Evolutionary conservation across 2,329 filamentous ascomycete genomes (phyloP), one percentile per base, ranked within the genome.

Genomic region (Aspergillus persii): DNA sequence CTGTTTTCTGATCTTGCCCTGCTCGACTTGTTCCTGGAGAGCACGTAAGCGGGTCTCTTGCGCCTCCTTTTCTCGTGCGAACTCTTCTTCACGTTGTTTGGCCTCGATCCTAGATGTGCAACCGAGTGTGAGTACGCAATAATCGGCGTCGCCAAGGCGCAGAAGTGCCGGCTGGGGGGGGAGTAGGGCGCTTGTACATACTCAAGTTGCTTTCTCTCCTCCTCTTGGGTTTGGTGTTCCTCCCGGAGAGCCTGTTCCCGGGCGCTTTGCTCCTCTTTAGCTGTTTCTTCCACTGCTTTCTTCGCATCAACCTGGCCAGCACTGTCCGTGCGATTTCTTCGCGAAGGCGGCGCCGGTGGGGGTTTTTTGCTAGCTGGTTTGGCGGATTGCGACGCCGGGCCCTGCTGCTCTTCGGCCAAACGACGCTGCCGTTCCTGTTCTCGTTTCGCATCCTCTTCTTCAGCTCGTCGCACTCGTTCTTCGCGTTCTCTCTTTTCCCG

Each of bases 1-100:
- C 66, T 96, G 90, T 77, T 96, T 98, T 82, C 92, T 94, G 54
- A 98, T 79, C 80, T 98, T 99, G 69, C 93, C 92, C 72, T 93
- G 91, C 63, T 88, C 89, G 54, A 98, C 92, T 76, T 97, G 92
- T 73, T 98, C 92, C 76, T 99, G 93, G 8, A 99, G 85, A 15
- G 92, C 92, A 72, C 88, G 91, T 27, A 98, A 84, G 53, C 93
- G 91, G 63, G 90, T 90, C 67, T 90, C 87, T 46, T 93, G 88
- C 55, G 90, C 92, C 69, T 92, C 86, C 56, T 89, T 89, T 76
- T 97, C 92, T 66, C 84, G 86, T 33, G 85, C 86, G 57, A 96
- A 83, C 61, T 96, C 92, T 30, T 90, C 86, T 74, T 96, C 92
- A 74, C 94, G 89, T 54, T 84, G 81, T 67, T 81, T 85, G 49